Conservation (phyloP, 2,329 filamentous ascomycete genomes). For the Cladosporium oxysporum region DNA sequence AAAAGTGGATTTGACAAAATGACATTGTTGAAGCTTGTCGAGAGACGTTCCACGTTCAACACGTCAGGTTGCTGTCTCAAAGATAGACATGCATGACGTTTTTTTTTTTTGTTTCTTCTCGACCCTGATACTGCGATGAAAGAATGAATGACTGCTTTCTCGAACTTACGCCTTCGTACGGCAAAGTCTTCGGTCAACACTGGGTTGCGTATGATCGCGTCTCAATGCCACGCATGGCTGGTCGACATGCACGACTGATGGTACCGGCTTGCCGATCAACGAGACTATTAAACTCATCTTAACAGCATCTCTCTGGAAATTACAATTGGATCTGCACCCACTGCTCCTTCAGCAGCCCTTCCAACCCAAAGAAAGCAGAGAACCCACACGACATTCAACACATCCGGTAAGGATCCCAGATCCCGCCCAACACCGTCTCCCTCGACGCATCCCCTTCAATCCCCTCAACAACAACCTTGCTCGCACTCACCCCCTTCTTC, state of each 20-base stretch:
- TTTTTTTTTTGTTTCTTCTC: too few species aligned
- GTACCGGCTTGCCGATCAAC: not conserved
- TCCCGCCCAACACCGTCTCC: not conserved
- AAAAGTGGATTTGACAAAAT: not conserved
- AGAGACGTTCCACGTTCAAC: too few species aligned
- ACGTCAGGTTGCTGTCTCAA: too few species aligned
- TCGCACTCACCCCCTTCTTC: constrained; percentile 44
- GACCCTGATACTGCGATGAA: too few species aligned
- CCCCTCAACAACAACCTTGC: constrained; percentile 44
- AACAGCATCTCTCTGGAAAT: not conserved
- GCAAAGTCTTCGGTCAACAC: not conserved
- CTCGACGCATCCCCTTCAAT: constrained; percentile 6
- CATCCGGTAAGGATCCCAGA: not conserved
- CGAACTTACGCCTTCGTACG: not conserved
- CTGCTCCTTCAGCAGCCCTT: not conserved
- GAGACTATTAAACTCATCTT: not conserved
- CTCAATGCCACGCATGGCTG: not conserved
- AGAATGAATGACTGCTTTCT: too few species aligned
- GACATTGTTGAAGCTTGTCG: too few species aligned
- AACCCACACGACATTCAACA: not conserved
- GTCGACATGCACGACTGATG: not conserved
- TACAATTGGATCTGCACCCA: not conserved
- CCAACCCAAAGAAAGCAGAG: too few species aligned
- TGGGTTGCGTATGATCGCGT: not conserved
- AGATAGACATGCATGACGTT: too few species aligned